A percentile compares a stretch with the other conserved stretches of the same genome.
Conservation (phyloP, 352 stramenopile species). For the Elongisporangium undulatum region DNA sequence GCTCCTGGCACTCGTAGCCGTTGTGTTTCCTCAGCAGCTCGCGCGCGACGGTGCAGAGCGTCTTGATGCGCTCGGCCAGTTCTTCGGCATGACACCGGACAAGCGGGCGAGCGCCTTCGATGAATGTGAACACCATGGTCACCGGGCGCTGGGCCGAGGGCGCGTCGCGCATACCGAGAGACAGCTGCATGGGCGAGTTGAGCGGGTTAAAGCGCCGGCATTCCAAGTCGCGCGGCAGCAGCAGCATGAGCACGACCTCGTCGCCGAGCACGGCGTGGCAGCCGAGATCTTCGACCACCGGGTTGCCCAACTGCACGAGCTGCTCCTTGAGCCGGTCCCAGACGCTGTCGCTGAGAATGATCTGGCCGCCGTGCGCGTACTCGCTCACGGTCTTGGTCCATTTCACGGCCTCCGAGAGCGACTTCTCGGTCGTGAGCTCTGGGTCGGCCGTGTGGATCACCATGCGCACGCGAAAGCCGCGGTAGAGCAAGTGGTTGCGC, state of each 20-base stretch:
- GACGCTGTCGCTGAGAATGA: slow-evolving; percentile 79
- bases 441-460: slow-evolving; percentile 74
- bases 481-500: slow-evolving; percentile 78
- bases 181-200: slow-evolving; percentile 68
- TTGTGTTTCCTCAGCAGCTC: slow-evolving; percentile 77
- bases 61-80: slow-evolving; percentile 82
- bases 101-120: slow-evolving; percentile 76
- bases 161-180: slow-evolving; percentile 77
- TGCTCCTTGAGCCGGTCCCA: slow-evolving; percentile 87
- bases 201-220: slow-evolving; percentile 64
- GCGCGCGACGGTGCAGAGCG: slow-evolving; percentile 70
- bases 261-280: slow-evolving; percentile 68
- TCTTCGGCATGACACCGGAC: slow-evolving; percentile 81
- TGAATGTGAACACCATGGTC: slow-evolving; percentile 89
- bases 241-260: slow-evolving; percentile 75
- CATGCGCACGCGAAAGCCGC: slow-evolving; percentile 83
- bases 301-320: slow-evolving; percentile 82
- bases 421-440: slow-evolving; percentile 48
- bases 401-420: slow-evolving; percentile 69
- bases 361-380: slow-evolving; percentile 80
- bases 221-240: slow-evolving; percentile 77
- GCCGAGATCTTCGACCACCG: slow-evolving; percentile 82
- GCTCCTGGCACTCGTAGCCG: slow-evolving; percentile 86
- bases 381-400: slow-evolving; percentile 85
- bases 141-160: slow-evolving; percentile 72